Evolutionary conservation across 2,329 filamentous ascomycete species (phyloP).

Genomic region (Reticulascus tulasneorum): DNA sequence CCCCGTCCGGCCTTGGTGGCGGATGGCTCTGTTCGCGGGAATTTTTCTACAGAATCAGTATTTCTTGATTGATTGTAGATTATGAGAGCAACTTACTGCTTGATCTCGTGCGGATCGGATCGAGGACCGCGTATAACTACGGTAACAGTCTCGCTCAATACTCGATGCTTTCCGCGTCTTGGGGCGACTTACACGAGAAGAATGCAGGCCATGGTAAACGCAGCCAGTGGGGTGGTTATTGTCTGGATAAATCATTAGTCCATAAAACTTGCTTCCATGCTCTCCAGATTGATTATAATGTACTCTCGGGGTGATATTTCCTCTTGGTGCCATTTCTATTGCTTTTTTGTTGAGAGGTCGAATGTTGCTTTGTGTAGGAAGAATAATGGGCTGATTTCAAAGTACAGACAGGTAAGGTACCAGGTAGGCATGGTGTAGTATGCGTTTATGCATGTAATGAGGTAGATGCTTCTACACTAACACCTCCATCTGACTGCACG

Average conservation of each 20-base stretch:
- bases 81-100: constrained; percentile 18
- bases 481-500: no score
- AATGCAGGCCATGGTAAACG: constrained; percentile 50
- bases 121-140: constrained; percentile 37
- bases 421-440: background rate
- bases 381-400: constrained; percentile 10
- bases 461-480: background rate
- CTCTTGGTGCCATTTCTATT: constrained; percentile 6
- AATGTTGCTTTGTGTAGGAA: constrained; percentile 1
- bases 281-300: no score
- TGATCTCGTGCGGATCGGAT: constrained; percentile 34
- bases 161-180: no score
- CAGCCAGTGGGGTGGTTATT: constrained; percentile 46
- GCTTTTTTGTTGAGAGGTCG: no score
- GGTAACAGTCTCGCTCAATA: no score
- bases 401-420: background rate
- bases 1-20: background rate
- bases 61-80: background rate
- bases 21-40: background rate
- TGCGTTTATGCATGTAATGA: constrained; percentile 2
- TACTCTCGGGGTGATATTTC: constrained; percentile 14
- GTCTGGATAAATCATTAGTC: no score
- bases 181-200: constrained; percentile 39
- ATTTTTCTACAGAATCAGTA: background rate
- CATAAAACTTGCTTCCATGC: no score